Evolutionary conservation across 1,139 yeast genomes (phyloP), one percentile per base, ranked within the genome.

Genomic region (Eremothecium gossypii): DNA sequence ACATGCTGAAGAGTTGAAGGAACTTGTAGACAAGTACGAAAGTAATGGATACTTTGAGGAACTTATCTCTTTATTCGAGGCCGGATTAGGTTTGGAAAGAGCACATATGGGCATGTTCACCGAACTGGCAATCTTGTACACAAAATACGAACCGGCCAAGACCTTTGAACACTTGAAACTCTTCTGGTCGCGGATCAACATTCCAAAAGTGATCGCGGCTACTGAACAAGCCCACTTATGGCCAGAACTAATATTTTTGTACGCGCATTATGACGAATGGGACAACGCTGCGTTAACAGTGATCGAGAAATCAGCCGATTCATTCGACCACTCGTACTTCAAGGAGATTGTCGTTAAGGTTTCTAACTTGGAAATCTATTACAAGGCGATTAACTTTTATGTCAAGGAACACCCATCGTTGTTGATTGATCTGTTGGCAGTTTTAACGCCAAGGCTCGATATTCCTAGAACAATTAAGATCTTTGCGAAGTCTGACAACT

Each of bases 21-120:
- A 85, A 60, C 73, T 91, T 52, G 97, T 91, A 42, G 73, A 69
- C 48, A 83, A 83, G 54, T 91, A 91, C 62, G 97, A 91, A 68
- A 72, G 75, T 64, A 78, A 83, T 55, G 99, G 98, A 38, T 86
- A 86, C 68, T 87, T 89, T 67, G 83, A 79, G 51, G 96, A 93
- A 69, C 74, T 93, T 50, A 84, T 91, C 52, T 77, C 96, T 12
- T 76, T 91, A 57, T 86, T 91, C 58, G 98, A 91, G 68, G 93
- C 87, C 55, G 98, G 98, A 53, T 75, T 91, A 47, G 94, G 95
- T 40, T 76, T 91, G 55, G 99, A 91, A 71, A 83, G 98, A 64
- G 98, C 99, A 32, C 98, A 93, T 63, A 91, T 91, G 97, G 98
- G 97, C 57, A 91, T 91, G 97, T 91, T 93, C 64, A 91, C 99